Percentiles rank a stretch among this genome's conserved stretches.
phyloP scores from a whole-genome alignment of 2,329 filamentous ascomycete genomes.

The Xylariaceae sp. region DNA sequence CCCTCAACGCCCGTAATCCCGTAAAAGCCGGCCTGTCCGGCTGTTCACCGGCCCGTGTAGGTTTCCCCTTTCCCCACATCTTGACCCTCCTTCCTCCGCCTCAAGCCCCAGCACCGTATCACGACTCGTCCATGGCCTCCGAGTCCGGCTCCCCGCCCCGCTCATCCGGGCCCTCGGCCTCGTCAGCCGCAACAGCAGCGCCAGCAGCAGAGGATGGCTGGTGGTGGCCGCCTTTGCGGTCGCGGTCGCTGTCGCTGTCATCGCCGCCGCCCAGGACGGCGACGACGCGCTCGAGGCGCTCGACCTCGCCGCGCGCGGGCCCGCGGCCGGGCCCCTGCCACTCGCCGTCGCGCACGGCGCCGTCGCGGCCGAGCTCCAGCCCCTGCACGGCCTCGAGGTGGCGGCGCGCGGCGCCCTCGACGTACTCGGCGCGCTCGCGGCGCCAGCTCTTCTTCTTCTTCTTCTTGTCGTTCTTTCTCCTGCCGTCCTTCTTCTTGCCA shows the following conservation, averaged over 20 bases:
- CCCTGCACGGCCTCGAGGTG: constrained; percentile 67
- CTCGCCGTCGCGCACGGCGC: constrained; percentile 57
- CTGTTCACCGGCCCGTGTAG: no score
- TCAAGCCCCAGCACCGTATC: constrained; percentile 6
- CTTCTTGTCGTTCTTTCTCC: neutral
- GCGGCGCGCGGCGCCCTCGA: constrained; percentile 69
- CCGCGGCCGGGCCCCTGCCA: constrained; percentile 50
- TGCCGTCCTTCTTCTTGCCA: neutral
- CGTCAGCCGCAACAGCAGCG: no score
- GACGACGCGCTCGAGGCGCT: constrained; percentile 46
- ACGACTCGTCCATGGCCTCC: constrained; percentile 21
- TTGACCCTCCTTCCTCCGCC: neutral
- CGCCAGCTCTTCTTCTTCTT: constrained; percentile 48
- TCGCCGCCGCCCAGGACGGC: constrained; percentile 32
- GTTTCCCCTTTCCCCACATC: no score
- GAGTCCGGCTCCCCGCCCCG: constrained; percentile 8
- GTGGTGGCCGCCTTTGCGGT: neutral
- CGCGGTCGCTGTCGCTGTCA: constrained; percentile 3
- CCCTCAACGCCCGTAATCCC: no score
- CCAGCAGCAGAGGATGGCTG: no score
- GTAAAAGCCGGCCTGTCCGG: no score
- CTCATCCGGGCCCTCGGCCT: no score
- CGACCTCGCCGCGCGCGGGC: constrained; percentile 45
- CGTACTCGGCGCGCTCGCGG: constrained; percentile 69
- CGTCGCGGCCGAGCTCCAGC: constrained; percentile 54